These are phyloP conservation scores for Neoascochyta sp. DNA, from an alignment of 2,329 filamentous ascomycete species.

Conservation along the genomic window DNA sequence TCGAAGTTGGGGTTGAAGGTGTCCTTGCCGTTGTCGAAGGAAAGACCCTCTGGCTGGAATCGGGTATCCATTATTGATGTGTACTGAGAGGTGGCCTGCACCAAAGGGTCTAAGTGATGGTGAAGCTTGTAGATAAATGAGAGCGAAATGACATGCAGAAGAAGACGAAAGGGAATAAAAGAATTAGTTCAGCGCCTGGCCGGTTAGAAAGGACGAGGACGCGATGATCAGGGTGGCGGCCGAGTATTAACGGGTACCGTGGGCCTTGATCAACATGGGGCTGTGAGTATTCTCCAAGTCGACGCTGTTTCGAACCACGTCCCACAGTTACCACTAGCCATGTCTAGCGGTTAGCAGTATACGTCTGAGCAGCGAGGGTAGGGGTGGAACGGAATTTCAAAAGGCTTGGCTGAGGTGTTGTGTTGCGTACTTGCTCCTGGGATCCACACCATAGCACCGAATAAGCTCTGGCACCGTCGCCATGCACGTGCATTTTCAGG, in stretches of 20 bases:
- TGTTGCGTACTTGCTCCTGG: slow-evolving; percentile 30
- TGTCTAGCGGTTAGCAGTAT: slow-evolving; percentile 23
- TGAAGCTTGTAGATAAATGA: slow-evolving; percentile 14
- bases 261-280: slow-evolving; percentile 16
- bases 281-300: slow-evolving; percentile 11
- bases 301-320: slow-evolving; percentile 28
- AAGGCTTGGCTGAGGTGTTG: slow-evolving; percentile 29
- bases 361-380: slow-evolving; percentile 14
- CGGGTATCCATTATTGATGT: slow-evolving; percentile 29
- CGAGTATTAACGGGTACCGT: slow-evolving; percentile 24
- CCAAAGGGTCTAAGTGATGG: slow-evolving; percentile 19
- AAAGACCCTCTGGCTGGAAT: slow-evolving; percentile 25
- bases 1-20: slow-evolving; percentile 21
- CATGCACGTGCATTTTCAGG: slow-evolving; percentile 20
- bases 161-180: slow-evolving; percentile 8
- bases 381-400: slow-evolving; percentile 23
- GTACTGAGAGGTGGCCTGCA: slow-evolving; percentile 31
- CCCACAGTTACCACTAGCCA: slow-evolving; percentile 19
- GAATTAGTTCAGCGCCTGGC: slow-evolving; percentile 23
- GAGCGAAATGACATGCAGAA: slow-evolving; percentile 12
- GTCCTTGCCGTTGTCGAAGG: slow-evolving; percentile 21
- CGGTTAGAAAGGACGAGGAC: slow-evolving; percentile 16
- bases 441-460: slow-evolving; percentile 29
- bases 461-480: slow-evolving; percentile 22
- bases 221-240: slow-evolving; percentile 14